Evolutionary conservation across 495 filamentous ascomycete genomes (phyloP).

Genomic region (Aspergillus baeticus): DNA sequence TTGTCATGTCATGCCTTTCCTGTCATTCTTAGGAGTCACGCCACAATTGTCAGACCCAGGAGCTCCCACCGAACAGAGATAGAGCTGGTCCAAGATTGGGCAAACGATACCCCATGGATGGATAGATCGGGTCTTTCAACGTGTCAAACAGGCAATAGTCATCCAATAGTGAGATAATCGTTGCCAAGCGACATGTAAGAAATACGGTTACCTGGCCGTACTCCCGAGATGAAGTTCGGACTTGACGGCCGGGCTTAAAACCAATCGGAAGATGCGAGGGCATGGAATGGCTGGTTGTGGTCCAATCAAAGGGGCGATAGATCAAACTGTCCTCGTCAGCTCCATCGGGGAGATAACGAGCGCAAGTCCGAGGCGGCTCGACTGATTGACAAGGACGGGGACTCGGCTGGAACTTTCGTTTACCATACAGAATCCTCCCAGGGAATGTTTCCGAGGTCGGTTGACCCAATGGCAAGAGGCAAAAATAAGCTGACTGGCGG

Average conservation of each 20-base stretch:
- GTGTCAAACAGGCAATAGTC: too few species aligned
- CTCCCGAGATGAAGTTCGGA: neutral
- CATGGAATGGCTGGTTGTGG: neutral
- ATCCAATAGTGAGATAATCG: too few species aligned
- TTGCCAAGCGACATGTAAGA: neutral
- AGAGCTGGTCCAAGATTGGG: neutral
- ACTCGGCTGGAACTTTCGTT: neutral
- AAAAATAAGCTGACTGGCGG: constrained; percentile 30
- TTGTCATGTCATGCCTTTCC: neutral
- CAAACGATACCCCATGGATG: too few species aligned
- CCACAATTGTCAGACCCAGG: constrained; percentile 5
- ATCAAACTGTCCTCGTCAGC: constrained; percentile 21
- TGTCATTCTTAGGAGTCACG: constrained; percentile 2
- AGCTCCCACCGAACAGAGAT: neutral
- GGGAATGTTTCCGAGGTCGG: constrained; percentile 2
- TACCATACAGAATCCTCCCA: neutral
- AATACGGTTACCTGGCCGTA: neutral
- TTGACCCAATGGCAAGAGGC: constrained; percentile 22
- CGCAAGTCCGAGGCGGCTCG: constrained; percentile 9
- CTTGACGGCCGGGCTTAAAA: neutral
- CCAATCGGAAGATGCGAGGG: constrained; percentile 10
- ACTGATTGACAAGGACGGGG: neutral
- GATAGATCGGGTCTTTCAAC: too few species aligned
- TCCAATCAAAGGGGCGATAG: constrained; percentile 19
- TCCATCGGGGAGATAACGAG: constrained; percentile 20